These are phyloP conservation scores for Fusarium guadeloupense DNA, from an alignment of 2,329 filamentous ascomycete genomes.

Conservation along the genomic window DNA sequence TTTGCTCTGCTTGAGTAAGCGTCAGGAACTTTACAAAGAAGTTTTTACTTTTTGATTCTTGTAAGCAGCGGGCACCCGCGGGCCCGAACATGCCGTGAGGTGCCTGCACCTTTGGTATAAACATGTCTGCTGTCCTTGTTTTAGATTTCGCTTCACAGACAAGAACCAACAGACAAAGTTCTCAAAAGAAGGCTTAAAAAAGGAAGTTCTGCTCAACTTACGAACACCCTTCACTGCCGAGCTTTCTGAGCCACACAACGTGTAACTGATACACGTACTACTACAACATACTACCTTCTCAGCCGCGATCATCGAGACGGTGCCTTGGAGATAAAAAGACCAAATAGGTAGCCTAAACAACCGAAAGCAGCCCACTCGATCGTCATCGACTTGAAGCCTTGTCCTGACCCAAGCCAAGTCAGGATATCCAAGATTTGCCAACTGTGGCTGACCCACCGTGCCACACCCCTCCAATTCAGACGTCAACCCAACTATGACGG, in stretches of 20 bases:
- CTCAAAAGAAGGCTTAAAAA: too few relatives aligned
- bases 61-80: constrained; percentile 11
- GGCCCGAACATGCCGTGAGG: constrained; percentile 17
- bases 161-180: not conserved
- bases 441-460: constrained; percentile 39
- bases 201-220: too few relatives aligned
- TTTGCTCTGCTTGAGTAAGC: constrained; percentile 36
- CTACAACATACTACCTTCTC: not conserved
- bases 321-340: constrained; percentile 1
- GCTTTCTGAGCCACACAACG: constrained; percentile 6
- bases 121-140: constrained; percentile 11
- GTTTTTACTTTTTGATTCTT: constrained; percentile 5
- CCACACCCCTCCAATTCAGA: constrained; percentile 23
- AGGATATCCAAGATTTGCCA: constrained; percentile 25
- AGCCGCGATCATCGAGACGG: constrained; percentile 23
- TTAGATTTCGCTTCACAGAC: not conserved
- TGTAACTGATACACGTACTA: constrained; percentile 5
- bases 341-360: constrained; percentile 13
- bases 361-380: constrained; percentile 34
- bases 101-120: constrained; percentile 18
- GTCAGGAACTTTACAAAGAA: constrained; percentile 16
- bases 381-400: constrained; percentile 27
- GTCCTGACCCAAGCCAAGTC: constrained; percentile 10
- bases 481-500: constrained; percentile 43
- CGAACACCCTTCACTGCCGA: too few relatives aligned